Evolutionary conservation across 169 alveolate species (phyloP).

Genomic region (Hammondia hammondi): DNA sequence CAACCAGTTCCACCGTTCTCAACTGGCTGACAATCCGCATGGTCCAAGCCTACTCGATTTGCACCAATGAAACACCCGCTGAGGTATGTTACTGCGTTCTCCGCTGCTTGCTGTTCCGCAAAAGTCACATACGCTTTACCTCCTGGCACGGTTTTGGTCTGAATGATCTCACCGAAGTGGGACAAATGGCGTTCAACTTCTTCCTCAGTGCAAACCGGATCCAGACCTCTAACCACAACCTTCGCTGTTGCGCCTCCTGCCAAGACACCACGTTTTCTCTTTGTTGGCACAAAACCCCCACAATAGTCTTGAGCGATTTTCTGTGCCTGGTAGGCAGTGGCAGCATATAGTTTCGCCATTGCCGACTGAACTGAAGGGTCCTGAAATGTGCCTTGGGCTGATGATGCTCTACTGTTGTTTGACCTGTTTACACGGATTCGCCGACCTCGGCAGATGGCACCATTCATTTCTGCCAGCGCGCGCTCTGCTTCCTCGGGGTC

Average conservation of each 20-base stretch:
- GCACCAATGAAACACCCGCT: slow-evolving; percentile 52
- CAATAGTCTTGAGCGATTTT: slow-evolving; percentile 52
- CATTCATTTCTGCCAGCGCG: slow-evolving; percentile 59
- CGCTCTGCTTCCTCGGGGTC: slow-evolving; percentile 66
- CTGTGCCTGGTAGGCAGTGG: slow-evolving; percentile 63
- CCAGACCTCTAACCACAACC: slow-evolving; percentile 57
- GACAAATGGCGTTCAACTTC: slow-evolving; percentile 55
- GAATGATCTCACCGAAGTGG: slow-evolving; percentile 53
- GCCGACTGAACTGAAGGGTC: slow-evolving; percentile 53
- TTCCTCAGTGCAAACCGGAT: slow-evolving; percentile 36
- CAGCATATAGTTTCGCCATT: slow-evolving; percentile 51
- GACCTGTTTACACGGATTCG: slow-evolving; percentile 49
- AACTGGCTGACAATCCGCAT: not conserved
- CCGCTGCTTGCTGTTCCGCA: slow-evolving; percentile 63
- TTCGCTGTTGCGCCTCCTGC: slow-evolving; percentile 43
- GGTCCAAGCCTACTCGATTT: slow-evolving; percentile 20
- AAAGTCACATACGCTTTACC: slow-evolving; percentile 57
- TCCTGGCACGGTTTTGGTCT: not conserved
- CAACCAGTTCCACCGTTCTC: not conserved
- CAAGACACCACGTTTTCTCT: slow-evolving; percentile 49
- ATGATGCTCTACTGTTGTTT: slow-evolving; percentile 48
- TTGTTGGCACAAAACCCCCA: slow-evolving; percentile 27
- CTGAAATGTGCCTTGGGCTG: not conserved
- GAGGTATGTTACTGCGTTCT: slow-evolving; percentile 30
- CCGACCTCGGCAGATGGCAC: slow-evolving; percentile 54